These are phyloP conservation scores for Lotus japonicus DNA, from an alignment of 306 rosid genomes.

Conservation along the genomic window DNA sequence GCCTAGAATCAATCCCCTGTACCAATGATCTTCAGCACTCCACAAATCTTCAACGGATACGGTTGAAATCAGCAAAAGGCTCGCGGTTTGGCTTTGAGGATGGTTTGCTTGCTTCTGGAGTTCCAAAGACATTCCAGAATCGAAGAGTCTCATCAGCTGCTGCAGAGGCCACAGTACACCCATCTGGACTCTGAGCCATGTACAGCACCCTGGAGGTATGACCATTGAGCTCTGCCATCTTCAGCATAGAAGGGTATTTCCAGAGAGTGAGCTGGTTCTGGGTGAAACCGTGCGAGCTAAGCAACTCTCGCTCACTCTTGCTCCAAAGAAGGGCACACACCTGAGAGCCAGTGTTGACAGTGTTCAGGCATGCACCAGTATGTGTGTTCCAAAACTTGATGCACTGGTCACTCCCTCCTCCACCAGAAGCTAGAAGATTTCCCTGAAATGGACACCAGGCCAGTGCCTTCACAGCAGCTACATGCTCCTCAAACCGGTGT, in stretches of 20 bases:
- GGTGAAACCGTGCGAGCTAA: conserved; percentile 77
- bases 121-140: conserved; percentile 48
- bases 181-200: conserved; percentile 57
- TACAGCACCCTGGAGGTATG: conserved; percentile 76
- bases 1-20: too few relatives aligned
- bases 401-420: conserved; percentile 64
- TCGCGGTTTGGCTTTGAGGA: conserved; percentile 5
- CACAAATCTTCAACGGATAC: too few relatives aligned
- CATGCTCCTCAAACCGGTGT: conserved; percentile 65
- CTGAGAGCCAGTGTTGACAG: conserved; percentile 69
- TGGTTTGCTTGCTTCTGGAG: not conserved
- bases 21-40: too few relatives aligned
- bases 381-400: conserved; percentile 79
- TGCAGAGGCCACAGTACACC: conserved; percentile 50
- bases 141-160: conserved; percentile 41
- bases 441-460: conserved; percentile 89
- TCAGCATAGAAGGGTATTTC: conserved; percentile 86
- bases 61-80: too few relatives aligned
- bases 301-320: conserved; percentile 83
- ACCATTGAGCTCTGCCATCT: conserved; percentile 71
- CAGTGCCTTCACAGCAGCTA: conserved; percentile 72
- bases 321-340: conserved; percentile 74
- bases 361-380: conserved; percentile 72
- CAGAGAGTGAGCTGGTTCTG: conserved; percentile 78
- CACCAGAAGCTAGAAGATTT: conserved; percentile 62